Conservation (phyloP, 257 asterid species). For the Voacanga thouarsii region DNA sequence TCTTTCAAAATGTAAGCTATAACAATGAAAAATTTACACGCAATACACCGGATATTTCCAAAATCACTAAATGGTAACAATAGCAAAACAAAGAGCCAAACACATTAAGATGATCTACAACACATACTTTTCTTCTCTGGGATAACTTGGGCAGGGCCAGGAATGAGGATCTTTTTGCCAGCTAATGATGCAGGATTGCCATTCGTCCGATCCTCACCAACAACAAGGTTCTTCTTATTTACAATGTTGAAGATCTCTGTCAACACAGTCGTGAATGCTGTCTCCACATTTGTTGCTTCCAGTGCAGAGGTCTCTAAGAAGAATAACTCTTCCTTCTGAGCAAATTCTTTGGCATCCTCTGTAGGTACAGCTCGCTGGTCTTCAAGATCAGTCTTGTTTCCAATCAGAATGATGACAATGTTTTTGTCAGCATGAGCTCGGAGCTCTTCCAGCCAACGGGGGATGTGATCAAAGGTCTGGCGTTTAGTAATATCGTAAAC, state of each 20-base stretch:
- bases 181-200: slow-evolving; percentile 52
- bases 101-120: slow-evolving; percentile 38
- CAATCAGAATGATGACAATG: slow-evolving; percentile 66
- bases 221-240: slow-evolving; percentile 57
- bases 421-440: slow-evolving; percentile 57
- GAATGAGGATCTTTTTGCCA: slow-evolving; percentile 61
- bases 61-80: not conserved
- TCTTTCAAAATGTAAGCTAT: slow-evolving; percentile 10
- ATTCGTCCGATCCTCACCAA: slow-evolving; percentile 47
- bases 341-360: slow-evolving; percentile 77
- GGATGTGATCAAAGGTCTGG: slow-evolving; percentile 72
- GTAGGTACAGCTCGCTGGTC: slow-evolving; percentile 64
- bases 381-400: slow-evolving; percentile 73
- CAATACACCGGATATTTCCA: slow-evolving; percentile 7
- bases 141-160: slow-evolving; percentile 64
- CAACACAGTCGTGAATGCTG: slow-evolving; percentile 56
- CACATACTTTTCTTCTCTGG: slow-evolving; percentile 70
- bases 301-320: slow-evolving; percentile 79
- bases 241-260: slow-evolving; percentile 66
- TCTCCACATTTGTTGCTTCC: slow-evolving; percentile 66
- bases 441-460: slow-evolving; percentile 66
- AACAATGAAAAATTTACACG: slow-evolving; percentile 14
- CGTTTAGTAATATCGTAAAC: slow-evolving; percentile 74
- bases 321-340: slow-evolving; percentile 60
- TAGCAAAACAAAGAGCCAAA: not conserved